A percentile compares a stretch with the other conserved stretches of the same genome.
Conservation (phyloP, 2,329 filamentous ascomycete species). For the Fusarium compactum region DNA sequence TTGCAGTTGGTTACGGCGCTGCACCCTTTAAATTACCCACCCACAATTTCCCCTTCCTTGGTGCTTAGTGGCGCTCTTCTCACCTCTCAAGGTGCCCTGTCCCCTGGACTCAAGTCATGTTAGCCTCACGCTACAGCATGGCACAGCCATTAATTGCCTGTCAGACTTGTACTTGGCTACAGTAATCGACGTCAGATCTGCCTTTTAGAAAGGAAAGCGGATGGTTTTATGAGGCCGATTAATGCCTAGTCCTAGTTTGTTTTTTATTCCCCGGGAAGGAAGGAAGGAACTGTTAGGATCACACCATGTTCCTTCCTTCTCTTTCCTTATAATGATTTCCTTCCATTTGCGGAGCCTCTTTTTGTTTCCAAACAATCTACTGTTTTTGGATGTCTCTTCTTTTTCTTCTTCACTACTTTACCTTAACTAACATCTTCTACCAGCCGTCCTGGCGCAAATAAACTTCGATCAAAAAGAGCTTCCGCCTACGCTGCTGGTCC, state of each 20-base stretch:
- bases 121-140: conserved; percentile 31
- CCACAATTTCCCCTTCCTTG: conserved; percentile 46
- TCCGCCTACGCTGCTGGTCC: conserved; percentile 37
- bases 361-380: conserved; percentile 14
- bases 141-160: conserved; percentile 35
- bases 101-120: background rate
- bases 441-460: conserved; percentile 45
- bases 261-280: conserved; percentile 2
- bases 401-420: background rate
- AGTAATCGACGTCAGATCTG: conserved; percentile 39
- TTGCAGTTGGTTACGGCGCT: background rate
- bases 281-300: conserved; percentile 26
- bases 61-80: conserved; percentile 33
- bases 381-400: conserved; percentile 5
- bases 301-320: background rate
- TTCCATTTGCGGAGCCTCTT: background rate
- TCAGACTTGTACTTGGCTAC: background rate
- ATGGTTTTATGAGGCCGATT: conserved; percentile 39
- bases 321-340: background rate
- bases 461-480: conserved; percentile 44
- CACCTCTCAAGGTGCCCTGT: conserved; percentile 31
- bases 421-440: conserved; percentile 24
- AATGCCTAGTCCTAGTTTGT: conserved; percentile 38
- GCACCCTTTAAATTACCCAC: conserved; percentile 43
- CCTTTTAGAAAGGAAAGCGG: conserved; percentile 18